Evolutionary conservation across 2,329 filamentous ascomycete genomes (phyloP).

Genomic region (Alternaria sp.): DNA sequence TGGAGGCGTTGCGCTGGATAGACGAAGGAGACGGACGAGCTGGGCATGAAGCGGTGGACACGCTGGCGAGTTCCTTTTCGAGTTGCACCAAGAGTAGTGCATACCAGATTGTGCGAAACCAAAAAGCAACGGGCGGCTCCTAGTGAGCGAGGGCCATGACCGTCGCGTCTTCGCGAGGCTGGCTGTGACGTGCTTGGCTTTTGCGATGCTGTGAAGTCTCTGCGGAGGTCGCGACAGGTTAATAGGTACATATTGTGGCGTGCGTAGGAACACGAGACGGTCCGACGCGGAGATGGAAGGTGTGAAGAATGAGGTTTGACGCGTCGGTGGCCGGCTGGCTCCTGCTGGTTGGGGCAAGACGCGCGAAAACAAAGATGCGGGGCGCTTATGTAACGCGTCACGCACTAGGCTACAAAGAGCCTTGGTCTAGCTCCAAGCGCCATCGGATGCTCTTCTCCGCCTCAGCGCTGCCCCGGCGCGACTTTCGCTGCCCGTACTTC

Average conservation of each 20-base stretch:
- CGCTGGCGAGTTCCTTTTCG: conserved; percentile 4
- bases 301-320: not conserved
- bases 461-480: not conserved
- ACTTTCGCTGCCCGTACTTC: not conserved
- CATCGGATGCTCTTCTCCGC: not conserved
- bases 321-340: not conserved
- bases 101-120: not conserved
- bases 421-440: not conserved
- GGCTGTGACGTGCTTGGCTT: conserved; percentile 3
- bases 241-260: conserved; percentile 24
- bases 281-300: conserved; percentile 3
- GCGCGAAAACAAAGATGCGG: not conserved
- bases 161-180: conserved; percentile 3
- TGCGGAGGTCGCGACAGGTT: not conserved
- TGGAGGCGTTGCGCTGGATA: not conserved
- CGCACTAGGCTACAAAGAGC: not conserved
- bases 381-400: conserved; percentile 3
- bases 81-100: not conserved
- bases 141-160: not conserved
- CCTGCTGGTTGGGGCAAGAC: not conserved
- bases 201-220: not conserved
- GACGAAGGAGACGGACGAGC: not conserved
- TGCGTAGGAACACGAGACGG: conserved; percentile 7
- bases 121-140: conserved; percentile 7
- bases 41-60: not conserved